Percentiles rank a stretch among this genome's conserved stretches.
Conservation (phyloP, 2,329 filamentous ascomycete species). For the Lasiodiplodia sp. region DNA sequence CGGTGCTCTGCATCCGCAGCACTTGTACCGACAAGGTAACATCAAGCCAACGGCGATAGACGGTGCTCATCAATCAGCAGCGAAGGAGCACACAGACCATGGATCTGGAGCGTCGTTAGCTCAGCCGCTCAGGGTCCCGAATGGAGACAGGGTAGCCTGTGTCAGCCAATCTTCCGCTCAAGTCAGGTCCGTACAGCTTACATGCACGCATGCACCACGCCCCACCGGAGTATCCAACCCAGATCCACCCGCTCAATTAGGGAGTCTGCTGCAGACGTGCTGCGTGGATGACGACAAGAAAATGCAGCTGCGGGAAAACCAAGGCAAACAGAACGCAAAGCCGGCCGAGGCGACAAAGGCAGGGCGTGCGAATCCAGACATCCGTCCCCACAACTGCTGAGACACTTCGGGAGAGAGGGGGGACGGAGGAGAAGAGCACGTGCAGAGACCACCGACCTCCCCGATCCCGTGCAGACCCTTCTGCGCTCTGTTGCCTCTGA, state of each 20-base stretch:
- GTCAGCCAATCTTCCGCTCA: conserved; percentile 11
- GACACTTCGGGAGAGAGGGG: conserved; percentile 7
- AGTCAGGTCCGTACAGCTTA: conserved; percentile 11
- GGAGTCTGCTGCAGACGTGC: neutral
- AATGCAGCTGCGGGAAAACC: neutral
- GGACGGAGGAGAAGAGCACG: conserved; percentile 4
- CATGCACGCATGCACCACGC: conserved; percentile 13
- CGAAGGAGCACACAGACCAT: conserved; percentile 11
- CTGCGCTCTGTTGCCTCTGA: conserved; percentile 8
- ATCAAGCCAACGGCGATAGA: conserved; percentile 2
- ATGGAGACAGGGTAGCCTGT: neutral
- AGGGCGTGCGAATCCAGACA: conserved; percentile 5
- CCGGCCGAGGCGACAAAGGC: neutral
- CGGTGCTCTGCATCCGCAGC: neutral
- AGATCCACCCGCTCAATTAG: conserved; percentile 12
- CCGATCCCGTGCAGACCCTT: neutral
- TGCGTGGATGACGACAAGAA: conserved; percentile 1
- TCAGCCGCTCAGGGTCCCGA: conserved; percentile 22
- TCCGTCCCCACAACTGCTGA: conserved; percentile 6
- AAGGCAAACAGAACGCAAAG: conserved; percentile 2
- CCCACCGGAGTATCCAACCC: conserved; percentile 11
- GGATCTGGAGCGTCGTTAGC: conserved; percentile 14
- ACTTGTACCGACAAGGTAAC: conserved; percentile 5
- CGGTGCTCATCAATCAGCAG: conserved; percentile 11
- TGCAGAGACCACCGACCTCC: conserved; percentile 5